A percentile compares a stretch with the other conserved stretches of the same genome.
Evolutionary conservation across 2,329 filamentous ascomycete species (phyloP).

Genomic region (Trichoderma guizhouense): DNA sequence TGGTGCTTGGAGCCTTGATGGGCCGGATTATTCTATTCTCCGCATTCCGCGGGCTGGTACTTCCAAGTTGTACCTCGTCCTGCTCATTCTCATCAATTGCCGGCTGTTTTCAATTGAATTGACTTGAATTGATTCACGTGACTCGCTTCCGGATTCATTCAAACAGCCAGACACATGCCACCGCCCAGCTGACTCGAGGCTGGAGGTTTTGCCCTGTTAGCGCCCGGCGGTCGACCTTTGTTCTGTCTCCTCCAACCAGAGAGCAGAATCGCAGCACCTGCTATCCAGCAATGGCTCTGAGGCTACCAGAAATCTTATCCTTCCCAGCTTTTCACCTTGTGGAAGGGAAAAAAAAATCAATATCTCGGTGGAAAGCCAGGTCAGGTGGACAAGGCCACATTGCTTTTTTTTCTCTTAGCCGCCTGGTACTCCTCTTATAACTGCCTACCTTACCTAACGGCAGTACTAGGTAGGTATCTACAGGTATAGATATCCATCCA

Average conservation of each 20-base stretch:
- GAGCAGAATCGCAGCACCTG: constrained; percentile 2
- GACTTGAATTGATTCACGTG: background rate
- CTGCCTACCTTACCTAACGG: background rate
- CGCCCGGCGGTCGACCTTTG: background rate
- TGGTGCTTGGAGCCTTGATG: background rate
- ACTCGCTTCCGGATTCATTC: background rate
- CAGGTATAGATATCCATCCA: background rate
- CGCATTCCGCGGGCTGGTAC: background rate
- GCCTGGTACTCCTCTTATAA: background rate
- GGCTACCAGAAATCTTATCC: background rate
- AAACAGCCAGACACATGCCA: background rate
- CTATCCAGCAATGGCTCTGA: constrained; percentile 1
- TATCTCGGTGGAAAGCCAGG: background rate
- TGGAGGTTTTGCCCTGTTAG: background rate
- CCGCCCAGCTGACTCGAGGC: constrained; percentile 4
- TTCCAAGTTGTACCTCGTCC: background rate
- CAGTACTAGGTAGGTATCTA: background rate
- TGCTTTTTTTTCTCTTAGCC: background rate
- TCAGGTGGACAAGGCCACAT: constrained; percentile 7
- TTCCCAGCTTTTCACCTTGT: background rate
- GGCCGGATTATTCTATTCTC: background rate
- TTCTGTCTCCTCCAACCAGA: constrained; percentile 9
- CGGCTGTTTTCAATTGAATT: background rate
- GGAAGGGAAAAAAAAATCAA: background rate
- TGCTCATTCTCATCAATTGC: background rate